Percentiles rank a stretch among this genome's conserved stretches.
Evolutionary conservation across 495 filamentous ascomycete genomes (phyloP).

Genomic region (Aspergillus nidulans): DNA sequence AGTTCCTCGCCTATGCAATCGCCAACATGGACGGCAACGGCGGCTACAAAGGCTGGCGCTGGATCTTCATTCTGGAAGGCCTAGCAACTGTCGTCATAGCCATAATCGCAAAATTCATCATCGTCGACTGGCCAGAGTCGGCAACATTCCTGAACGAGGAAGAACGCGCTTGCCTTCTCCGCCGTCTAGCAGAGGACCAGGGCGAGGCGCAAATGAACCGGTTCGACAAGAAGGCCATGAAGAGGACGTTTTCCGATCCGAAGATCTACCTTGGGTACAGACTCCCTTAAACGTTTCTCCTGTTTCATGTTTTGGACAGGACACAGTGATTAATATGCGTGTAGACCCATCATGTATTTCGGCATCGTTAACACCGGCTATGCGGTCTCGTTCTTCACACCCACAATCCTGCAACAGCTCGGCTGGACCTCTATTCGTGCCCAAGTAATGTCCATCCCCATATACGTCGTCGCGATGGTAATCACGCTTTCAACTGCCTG

Average conservation of each 20-base stretch:
- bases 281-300: neutral
- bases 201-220: slow-evolving; percentile 45
- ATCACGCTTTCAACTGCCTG: slow-evolving; percentile 42
- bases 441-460: slow-evolving; percentile 53
- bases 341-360: slow-evolving; percentile 45
- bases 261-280: slow-evolving; percentile 55
- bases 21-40: slow-evolving; percentile 29
- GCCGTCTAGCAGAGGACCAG: slow-evolving; percentile 39
- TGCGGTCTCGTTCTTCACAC: slow-evolving; percentile 49
- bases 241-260: slow-evolving; percentile 47
- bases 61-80: slow-evolving; percentile 18
- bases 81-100: slow-evolving; percentile 20
- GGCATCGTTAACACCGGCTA: slow-evolving; percentile 49
- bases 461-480: slow-evolving; percentile 49
- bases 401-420: slow-evolving; percentile 53
- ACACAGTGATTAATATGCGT: neutral
- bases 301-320: neutral
- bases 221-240: slow-evolving; percentile 40
- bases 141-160: slow-evolving; percentile 40
- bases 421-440: slow-evolving; percentile 48
- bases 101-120: slow-evolving; percentile 45
- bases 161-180: slow-evolving; percentile 41
- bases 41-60: slow-evolving; percentile 28
- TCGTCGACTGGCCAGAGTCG: slow-evolving; percentile 49
- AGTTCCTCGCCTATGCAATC: slow-evolving; percentile 31